Base-by-base conservation (phyloP, 257 asterid species). In the Lithospermum erythrorhizon region DNA sequence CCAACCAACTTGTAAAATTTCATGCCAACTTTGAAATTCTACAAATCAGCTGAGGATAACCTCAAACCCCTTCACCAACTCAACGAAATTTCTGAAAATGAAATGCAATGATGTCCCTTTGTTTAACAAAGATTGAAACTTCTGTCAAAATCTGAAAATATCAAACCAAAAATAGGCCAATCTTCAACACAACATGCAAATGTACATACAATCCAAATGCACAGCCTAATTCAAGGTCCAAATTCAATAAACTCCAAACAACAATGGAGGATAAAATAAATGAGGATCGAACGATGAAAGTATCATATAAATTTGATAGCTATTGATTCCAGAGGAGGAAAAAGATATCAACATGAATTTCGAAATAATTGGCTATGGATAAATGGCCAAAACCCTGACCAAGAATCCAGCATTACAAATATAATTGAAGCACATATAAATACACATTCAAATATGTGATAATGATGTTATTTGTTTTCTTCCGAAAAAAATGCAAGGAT, bases 1-100 rank as follows among this genome's bases (percentile, higher is more conserved):
- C 49, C 49, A 41, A 13, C 49, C 49, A 41, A 41, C 49, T 41
- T 41, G 49, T 49, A 2, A 11, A 27, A 51, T 51, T 17, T 63
- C 21, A 60, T 16, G 4, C 59, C 22, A 21, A 64, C 21, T 37
- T 35, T 60, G 57, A 41, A 41, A 41, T 64, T 29, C 61, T 37
- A 37, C 22, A 58, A 64, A 66, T 53, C 18, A 21, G 24, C 56
- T 53, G 57, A 19, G 59, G 55, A 45, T 1, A 41, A 41, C 4
- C 15, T 35, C 47, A 35, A 9, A 9, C 47, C 47, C 47, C 47
- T 14, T 41, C 18, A 41, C 49, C 49, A 41, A 41, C 9, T 37
- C 9, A 15, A 0, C 3, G 48, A 0, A 30, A 17, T 5, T 41
- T 18, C 49, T 41, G 49, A 41, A 8, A 41, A 41, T 41, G 18